Conservation (phyloP, 78 protist genomes). For the Dictyostelium citrinum region DNA sequence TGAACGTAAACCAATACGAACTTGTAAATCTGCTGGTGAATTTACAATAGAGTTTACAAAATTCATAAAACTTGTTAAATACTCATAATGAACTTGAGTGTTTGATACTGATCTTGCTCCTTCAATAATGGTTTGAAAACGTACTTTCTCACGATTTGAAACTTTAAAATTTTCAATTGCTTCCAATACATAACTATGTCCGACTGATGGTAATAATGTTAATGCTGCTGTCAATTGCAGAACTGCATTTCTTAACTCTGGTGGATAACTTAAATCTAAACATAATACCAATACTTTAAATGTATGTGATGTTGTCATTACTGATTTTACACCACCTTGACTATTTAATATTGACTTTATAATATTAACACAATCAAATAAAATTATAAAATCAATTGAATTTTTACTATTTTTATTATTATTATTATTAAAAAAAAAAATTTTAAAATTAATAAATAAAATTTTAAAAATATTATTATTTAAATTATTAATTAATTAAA, state of each 20-base stretch:
- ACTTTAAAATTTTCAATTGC: conserved; percentile 59
- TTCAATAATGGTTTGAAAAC: conserved; percentile 38
- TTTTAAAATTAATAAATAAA: background rate
- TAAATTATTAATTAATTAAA: too few species aligned
- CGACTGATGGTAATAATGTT: conserved; percentile 51
- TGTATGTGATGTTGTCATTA: conserved; percentile 75
- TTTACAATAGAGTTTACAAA: conserved; percentile 67
- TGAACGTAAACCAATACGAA: conserved; percentile 44
- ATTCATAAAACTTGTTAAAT: conserved; percentile 48
- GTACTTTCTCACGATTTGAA: conserved; percentile 23
- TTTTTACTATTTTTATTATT: background rate
- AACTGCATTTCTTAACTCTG: conserved; percentile 13
- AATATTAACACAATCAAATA: conserved; percentile 55
- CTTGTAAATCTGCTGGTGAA: conserved; percentile 52
- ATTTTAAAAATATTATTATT: too few species aligned
- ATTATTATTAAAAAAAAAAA: too few species aligned
- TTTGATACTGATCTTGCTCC: conserved; percentile 32
- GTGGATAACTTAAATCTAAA: conserved; percentile 54
- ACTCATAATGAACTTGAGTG: conserved; percentile 33
- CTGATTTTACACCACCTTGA: conserved; percentile 38
- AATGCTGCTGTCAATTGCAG: conserved; percentile 46
- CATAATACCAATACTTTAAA: conserved; percentile 56
- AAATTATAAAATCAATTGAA: conserved; percentile 1
- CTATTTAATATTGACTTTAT: conserved; percentile 63
- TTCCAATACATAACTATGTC: conserved; percentile 58